Evolutionary conservation across 2,329 filamentous ascomycete genomes (phyloP).

Genomic region (Ceratocystis destructans): DNA sequence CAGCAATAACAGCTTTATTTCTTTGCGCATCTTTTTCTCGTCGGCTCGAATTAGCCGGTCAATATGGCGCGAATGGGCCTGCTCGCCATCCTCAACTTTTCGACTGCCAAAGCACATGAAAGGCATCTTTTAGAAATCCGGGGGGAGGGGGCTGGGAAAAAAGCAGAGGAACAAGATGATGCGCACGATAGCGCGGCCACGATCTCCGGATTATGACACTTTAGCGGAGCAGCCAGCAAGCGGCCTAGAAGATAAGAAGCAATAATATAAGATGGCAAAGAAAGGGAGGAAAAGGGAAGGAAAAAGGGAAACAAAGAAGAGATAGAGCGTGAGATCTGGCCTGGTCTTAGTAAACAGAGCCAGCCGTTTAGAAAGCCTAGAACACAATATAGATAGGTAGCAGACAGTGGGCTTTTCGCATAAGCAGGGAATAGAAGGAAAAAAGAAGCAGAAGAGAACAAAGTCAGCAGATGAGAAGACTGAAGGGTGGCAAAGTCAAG

Average conservation of each 20-base stretch:
- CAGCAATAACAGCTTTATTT: slow-evolving; percentile 86
- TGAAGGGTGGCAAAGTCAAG: slow-evolving; percentile 7
- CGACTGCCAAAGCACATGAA: slow-evolving; percentile 52
- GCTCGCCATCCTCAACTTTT: slow-evolving; percentile 37
- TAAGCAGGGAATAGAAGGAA: neutral
- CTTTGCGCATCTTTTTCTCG: slow-evolving; percentile 71
- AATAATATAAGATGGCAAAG: neutral
- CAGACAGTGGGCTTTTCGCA: neutral
- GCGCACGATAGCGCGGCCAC: neutral
- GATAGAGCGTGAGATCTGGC: neutral
- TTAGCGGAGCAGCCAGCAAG: neutral
- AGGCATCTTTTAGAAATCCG: slow-evolving; percentile 12
- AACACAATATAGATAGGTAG: neutral
- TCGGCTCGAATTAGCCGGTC: slow-evolving; percentile 76
- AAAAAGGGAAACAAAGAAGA: neutral
- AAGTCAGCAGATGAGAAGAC: neutral
- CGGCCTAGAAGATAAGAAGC: neutral
- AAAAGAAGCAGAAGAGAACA: neutral
- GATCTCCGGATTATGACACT: neutral
- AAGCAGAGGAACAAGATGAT: neutral
- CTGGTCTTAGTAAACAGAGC: neutral
- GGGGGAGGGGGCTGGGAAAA: neutral
- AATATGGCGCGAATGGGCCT: slow-evolving; percentile 56
- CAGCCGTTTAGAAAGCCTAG: neutral
- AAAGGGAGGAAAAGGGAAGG: neutral